These are phyloP conservation scores for Crotalaria pallida DNA, from an alignment of 306 rosid species.

Conservation along the genomic window DNA sequence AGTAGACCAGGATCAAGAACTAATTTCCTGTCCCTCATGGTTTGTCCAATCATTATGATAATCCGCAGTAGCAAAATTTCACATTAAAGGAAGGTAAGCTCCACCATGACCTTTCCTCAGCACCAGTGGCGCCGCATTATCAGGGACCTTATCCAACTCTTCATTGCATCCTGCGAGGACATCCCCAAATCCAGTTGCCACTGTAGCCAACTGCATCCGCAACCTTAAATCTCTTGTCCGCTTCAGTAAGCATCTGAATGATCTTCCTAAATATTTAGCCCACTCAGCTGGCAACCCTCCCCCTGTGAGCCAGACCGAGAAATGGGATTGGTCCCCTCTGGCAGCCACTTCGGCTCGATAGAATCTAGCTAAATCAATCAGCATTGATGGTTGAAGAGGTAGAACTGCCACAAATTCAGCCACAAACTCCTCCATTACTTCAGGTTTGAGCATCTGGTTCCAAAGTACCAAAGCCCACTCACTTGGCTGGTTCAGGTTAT, in stretches of 20 bases:
- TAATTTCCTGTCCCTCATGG: background rate
- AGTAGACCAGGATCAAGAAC: background rate
- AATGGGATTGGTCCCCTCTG: slow-evolving; percentile 93
- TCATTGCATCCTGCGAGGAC: slow-evolving; percentile 48
- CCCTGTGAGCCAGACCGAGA: slow-evolving; percentile 96
- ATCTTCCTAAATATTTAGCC: slow-evolving; percentile 90
- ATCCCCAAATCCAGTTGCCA: slow-evolving; percentile 85
- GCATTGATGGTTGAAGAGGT: slow-evolving; percentile 88
- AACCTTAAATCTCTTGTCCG: slow-evolving; percentile 85
- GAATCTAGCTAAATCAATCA: slow-evolving; percentile 74
- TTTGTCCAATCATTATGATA: background rate
- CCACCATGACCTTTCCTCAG: slow-evolving; percentile 96
- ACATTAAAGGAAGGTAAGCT: slow-evolving; percentile 92
- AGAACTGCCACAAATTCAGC: slow-evolving; percentile 90
- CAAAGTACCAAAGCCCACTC: slow-evolving; percentile 98
- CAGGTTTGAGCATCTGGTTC: slow-evolving; percentile 98
- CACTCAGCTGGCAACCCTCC: slow-evolving; percentile 98
- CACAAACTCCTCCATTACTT: slow-evolving; percentile 84
- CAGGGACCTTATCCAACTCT: slow-evolving; percentile 78
- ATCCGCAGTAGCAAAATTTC: slow-evolving; percentile 27
- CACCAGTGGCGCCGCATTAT: slow-evolving; percentile 77
- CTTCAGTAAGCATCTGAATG: slow-evolving; percentile 80
- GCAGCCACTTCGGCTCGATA: slow-evolving; percentile 90
- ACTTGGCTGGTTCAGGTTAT: slow-evolving; percentile 88
- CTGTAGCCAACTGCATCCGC: slow-evolving; percentile 60